Evolutionary conservation across 208 protist genomes (phyloP).

Genomic region (Leishmania turanica): DNA sequence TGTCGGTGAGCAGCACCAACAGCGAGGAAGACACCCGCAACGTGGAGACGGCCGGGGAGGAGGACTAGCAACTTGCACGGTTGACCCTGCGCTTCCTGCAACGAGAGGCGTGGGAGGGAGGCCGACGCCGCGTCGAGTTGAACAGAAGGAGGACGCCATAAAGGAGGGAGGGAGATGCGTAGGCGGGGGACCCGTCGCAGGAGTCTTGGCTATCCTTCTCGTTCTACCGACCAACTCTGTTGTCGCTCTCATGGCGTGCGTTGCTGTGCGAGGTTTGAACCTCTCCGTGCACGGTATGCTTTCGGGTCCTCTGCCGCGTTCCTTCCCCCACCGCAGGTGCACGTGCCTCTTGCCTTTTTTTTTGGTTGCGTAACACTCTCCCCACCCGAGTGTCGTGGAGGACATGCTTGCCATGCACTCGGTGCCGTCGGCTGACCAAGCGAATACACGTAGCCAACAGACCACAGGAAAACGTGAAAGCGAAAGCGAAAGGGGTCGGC

Average conservation of each 20-base stretch:
- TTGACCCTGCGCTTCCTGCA: not conserved
- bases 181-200: not conserved
- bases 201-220: not conserved
- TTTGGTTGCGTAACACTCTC: not conserved
- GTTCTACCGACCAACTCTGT: not conserved
- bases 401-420: not conserved
- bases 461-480: not conserved
- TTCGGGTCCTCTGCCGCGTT: not conserved
- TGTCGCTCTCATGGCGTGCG: not conserved
- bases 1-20: constrained; percentile 19
- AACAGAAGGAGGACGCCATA: not conserved
- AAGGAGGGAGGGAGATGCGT: not conserved
- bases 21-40: not conserved
- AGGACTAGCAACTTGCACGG: not conserved
- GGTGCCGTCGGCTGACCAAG: not conserved
- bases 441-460: not conserved
- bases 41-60: not conserved
- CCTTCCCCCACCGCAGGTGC: not conserved
- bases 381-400: not conserved
- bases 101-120: not conserved
- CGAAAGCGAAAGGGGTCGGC: not conserved
- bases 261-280: not conserved
- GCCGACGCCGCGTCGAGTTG: not conserved
- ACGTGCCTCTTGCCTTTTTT: not conserved
- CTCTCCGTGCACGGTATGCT: not conserved